Conservation (phyloP, 2,329 filamentous ascomycete species). For the Didymella pomorum region DNA sequence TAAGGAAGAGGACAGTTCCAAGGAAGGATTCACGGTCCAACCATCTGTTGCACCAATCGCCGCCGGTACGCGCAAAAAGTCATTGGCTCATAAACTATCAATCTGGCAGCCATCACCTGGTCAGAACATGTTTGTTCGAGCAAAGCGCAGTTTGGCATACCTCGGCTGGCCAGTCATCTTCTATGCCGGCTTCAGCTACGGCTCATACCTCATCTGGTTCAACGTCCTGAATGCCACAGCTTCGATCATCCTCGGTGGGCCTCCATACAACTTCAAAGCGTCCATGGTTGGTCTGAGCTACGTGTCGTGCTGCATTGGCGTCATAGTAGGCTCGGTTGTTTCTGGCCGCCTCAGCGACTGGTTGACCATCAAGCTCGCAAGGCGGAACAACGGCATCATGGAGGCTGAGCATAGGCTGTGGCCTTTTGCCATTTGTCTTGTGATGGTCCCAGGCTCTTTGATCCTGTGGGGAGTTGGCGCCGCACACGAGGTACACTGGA, state of each 20-base stretch:
- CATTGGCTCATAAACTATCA: neutral
- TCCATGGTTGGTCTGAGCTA: neutral
- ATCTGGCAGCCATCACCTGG: neutral
- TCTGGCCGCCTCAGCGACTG: neutral
- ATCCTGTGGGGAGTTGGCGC: neutral
- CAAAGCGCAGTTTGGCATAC: neutral
- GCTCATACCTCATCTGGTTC: neutral
- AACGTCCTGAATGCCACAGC: neutral
- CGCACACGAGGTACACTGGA: neutral
- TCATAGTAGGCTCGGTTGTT: neutral
- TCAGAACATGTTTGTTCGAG: neutral
- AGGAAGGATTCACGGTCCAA: neutral
- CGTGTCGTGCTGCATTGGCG: neutral
- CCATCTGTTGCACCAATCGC: neutral
- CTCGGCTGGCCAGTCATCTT: neutral
- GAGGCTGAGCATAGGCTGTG: neutral
- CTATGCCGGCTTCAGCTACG: neutral
- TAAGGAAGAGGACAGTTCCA: neutral
- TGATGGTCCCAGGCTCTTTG: neutral
- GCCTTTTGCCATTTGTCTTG: neutral
- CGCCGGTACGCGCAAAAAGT: neutral
- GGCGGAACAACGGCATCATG: neutral
- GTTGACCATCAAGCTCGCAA: neutral
- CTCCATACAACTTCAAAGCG: neutral
- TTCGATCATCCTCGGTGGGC: neutral